A percentile compares a stretch with the other conserved stretches of the same genome.
Evolutionary conservation across 352 stramenopile species (phyloP).

Genomic region (Phytophthora citricola): DNA sequence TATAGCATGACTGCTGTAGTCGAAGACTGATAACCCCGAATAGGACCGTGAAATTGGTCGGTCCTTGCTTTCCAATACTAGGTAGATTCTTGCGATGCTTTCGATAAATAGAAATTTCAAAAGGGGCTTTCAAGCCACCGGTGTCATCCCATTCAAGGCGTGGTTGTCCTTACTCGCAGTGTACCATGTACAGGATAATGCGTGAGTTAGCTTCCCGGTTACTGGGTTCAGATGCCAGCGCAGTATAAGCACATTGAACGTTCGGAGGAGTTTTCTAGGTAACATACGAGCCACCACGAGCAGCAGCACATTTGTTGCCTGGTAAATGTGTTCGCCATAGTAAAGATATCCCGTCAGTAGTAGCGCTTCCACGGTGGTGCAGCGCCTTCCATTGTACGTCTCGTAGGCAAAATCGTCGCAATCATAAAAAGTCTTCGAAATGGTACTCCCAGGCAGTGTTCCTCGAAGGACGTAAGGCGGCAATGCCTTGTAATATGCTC

Average conservation of each 20-base stretch:
- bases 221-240: slow-evolving; percentile 20
- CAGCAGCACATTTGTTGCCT: slow-evolving; percentile 15
- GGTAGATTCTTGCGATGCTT: too few species aligned
- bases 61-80: too few species aligned
- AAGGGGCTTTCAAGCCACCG: slow-evolving; percentile 6
- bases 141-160: slow-evolving; percentile 17
- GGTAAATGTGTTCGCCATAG: slow-evolving; percentile 31
- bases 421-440: slow-evolving; percentile 32
- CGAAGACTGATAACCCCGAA: too few species aligned
- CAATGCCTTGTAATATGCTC: not conserved
- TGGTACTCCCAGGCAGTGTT: slow-evolving; percentile 24
- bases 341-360: slow-evolving; percentile 28
- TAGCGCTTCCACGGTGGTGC: slow-evolving; percentile 20
- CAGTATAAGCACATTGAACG: slow-evolving; percentile 36
- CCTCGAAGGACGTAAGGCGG: slow-evolving; percentile 30
- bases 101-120: too few species aligned
- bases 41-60: too few species aligned
- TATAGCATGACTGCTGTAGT: too few species aligned
- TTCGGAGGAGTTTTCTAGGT: slow-evolving; percentile 27
- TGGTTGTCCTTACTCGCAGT: slow-evolving; percentile 17
- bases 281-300: slow-evolving; percentile 27
- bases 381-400: slow-evolving; percentile 19
- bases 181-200: slow-evolving; percentile 25
- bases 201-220: slow-evolving; percentile 20
- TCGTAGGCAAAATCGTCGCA: slow-evolving; percentile 38